Conservation (phyloP, 1,139 yeast species). For the Lizanozyma gosingica region DNA sequence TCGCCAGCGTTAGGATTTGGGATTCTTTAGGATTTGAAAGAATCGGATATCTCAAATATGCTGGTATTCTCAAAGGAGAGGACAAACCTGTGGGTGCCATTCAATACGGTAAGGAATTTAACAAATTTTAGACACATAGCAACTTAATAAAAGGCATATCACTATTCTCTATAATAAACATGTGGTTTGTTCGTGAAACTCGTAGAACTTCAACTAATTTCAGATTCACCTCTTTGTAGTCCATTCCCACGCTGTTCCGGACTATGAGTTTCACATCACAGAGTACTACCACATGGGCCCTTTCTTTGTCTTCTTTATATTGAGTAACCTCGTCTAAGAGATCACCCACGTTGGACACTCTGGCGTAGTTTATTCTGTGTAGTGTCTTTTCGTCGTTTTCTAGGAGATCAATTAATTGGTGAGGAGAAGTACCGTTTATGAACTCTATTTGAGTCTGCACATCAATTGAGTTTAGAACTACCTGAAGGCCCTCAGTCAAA, state of each 20-base stretch:
- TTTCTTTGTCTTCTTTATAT: no score
- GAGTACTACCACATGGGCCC: background rate
- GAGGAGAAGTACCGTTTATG: background rate
- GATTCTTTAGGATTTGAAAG: conserved; percentile 65
- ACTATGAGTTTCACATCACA: background rate
- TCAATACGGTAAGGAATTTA: conserved; percentile 52
- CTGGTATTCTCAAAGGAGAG: conserved; percentile 55
- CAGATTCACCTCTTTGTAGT: background rate
- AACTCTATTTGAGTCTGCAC: background rate
- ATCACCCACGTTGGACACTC: background rate
- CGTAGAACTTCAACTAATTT: background rate
- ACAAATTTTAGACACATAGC: conserved; percentile 1
- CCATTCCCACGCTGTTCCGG: background rate
- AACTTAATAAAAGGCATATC: background rate
- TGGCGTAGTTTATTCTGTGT: background rate
- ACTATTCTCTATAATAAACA: background rate
- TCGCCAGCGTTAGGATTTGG: conserved; percentile 65
- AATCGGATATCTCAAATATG: conserved; percentile 60
- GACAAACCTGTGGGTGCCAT: conserved; percentile 58
- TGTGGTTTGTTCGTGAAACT: background rate
- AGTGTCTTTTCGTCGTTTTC: background rate
- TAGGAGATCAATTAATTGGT: background rate
- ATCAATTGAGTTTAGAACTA: background rate
- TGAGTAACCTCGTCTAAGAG: background rate
- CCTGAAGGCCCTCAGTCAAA: background rate